phyloP scores from a whole-genome alignment of 2,329 filamentous ascomycete genomes.

The Talaromyces albobiverticillius region DNA sequence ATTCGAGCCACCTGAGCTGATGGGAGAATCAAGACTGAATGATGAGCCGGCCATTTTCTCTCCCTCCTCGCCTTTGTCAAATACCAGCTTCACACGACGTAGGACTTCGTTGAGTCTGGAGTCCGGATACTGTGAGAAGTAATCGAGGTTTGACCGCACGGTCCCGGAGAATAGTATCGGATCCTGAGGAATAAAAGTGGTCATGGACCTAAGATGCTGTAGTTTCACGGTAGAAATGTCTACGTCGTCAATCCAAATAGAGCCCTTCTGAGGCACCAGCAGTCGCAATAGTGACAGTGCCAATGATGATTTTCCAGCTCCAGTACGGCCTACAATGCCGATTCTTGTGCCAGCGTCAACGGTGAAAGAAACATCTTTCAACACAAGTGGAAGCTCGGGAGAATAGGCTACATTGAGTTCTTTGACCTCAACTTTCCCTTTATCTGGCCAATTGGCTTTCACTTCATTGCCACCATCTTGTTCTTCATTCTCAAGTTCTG shows the following conservation, averaged over 20 bases:
- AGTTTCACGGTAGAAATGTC: constrained; percentile 72
- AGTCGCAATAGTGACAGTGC: constrained; percentile 76
- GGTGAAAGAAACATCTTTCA: constrained; percentile 66
- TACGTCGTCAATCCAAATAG: constrained; percentile 67
- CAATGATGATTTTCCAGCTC: constrained; percentile 73
- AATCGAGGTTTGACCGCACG: constrained; percentile 71
- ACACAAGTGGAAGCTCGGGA: constrained; percentile 65
- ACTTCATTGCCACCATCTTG: constrained; percentile 55
- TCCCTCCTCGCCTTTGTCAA: too few relatives aligned
- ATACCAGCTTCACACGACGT: constrained; percentile 65
- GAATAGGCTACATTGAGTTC: constrained; percentile 71
- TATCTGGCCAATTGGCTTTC: constrained; percentile 71
- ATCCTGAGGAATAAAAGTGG: constrained; percentile 80
- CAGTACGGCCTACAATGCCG: constrained; percentile 73
- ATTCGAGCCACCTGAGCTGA: constrained; percentile 72
- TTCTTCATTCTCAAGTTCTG: constrained; percentile 60
- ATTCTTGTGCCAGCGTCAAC: constrained; percentile 66
- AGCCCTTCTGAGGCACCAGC: constrained; percentile 64
- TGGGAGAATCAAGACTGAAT: constrained; percentile 54
- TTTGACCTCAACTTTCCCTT: constrained; percentile 69
- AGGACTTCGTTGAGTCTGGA: constrained; percentile 67
- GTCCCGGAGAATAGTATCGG: constrained; percentile 80
- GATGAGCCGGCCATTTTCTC: not conserved
- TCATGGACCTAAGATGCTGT: constrained; percentile 64
- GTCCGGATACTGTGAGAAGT: constrained; percentile 69